Evolutionary conservation across 805 yeast genomes (phyloP).

Genomic region (Saccharomyces jurei): DNA sequence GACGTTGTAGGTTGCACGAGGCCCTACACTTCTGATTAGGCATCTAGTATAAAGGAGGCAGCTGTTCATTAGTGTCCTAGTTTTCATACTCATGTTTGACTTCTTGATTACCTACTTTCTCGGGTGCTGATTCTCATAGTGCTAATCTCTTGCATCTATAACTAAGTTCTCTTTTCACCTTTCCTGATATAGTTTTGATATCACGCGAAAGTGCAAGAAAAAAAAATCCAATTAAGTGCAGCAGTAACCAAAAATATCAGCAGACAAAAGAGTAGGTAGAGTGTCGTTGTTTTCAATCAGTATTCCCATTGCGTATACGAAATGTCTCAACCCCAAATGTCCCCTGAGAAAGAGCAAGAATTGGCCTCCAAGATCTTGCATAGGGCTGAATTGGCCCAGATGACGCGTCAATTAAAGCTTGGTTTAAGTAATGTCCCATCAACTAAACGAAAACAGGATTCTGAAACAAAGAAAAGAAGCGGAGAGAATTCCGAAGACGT

Average conservation of each 20-base stretch:
- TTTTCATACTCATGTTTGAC: neutral
- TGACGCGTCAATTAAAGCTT: constrained; percentile 29
- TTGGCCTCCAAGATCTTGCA: constrained; percentile 27
- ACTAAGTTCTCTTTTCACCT: neutral
- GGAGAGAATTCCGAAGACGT: neutral
- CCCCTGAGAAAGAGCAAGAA: constrained; percentile 28
- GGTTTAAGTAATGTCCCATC: constrained; percentile 27
- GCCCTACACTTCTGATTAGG: neutral
- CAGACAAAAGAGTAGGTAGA: neutral
- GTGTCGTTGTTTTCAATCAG: neutral
- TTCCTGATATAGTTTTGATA: neutral
- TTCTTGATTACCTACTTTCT: neutral
- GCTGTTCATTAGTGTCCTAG: neutral
- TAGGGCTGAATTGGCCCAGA: constrained; percentile 31
- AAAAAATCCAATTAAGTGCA: neutral
- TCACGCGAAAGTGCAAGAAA: constrained; percentile 3
- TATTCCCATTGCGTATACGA: neutral
- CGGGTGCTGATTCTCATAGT: neutral
- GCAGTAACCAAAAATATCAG: neutral
- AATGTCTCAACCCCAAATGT: constrained; percentile 5
- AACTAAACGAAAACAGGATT: constrained; percentile 7
- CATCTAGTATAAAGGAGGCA: neutral
- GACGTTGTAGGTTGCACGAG: neutral
- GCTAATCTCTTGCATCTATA: neutral
- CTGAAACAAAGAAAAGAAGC: constrained; percentile 6